Evolutionary conservation across 2,329 filamentous ascomycete species (phyloP).

Genomic region (Cladophialophora psammophila): DNA sequence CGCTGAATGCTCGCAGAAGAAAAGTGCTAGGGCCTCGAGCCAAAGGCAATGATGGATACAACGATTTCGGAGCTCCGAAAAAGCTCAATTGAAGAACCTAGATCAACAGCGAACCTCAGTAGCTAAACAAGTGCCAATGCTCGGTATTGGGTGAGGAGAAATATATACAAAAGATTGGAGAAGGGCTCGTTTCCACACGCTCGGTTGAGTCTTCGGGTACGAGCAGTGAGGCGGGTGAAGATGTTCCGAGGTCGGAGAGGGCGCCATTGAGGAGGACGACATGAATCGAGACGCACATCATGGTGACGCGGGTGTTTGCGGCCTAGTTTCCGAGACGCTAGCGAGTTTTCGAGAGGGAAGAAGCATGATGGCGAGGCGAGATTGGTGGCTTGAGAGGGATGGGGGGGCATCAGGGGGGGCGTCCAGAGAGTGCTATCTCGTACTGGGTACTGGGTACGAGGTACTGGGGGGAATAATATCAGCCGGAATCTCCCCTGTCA

Average conservation of each 20-base stretch:
- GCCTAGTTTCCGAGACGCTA: conserved; percentile 33
- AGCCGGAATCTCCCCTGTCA: neutral
- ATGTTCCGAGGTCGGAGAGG: conserved; percentile 32
- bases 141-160: conserved; percentile 16
- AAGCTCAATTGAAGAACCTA: neutral
- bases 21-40: neutral
- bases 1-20: neutral
- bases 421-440: no score
- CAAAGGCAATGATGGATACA: neutral
- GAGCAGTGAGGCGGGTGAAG: conserved; percentile 3
- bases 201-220: conserved; percentile 16
- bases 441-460: no score
- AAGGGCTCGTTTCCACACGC: neutral
- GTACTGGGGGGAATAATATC: neutral
- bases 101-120: neutral
- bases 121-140: neutral
- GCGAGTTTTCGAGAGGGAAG: conserved; percentile 27
- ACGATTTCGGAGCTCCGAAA: neutral
- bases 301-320: neutral
- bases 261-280: conserved; percentile 22
- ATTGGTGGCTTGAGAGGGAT: conserved; percentile 15
- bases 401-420: no score
- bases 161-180: conserved; percentile 26
- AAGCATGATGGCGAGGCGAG: conserved; percentile 19
- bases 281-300: conserved; percentile 25